Conservation (phyloP, 768 basidiomycete species). For the Panus rudis region DNA sequence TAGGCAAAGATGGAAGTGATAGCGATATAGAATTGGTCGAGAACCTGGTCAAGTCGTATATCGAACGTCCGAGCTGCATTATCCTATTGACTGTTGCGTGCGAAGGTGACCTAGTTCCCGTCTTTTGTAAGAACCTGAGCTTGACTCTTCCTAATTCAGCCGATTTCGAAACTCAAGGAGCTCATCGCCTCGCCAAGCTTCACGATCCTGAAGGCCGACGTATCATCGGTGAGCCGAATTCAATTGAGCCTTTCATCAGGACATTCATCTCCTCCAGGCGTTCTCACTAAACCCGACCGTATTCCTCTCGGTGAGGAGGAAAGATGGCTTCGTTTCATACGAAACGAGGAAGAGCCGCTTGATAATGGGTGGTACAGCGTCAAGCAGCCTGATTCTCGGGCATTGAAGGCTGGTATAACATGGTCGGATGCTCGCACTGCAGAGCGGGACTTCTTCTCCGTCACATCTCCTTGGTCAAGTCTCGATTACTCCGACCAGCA, state of each 20-base stretch:
- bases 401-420: constrained; percentile 42
- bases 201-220: constrained; percentile 57
- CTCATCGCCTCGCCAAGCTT: constrained; percentile 54
- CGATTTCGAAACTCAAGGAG: constrained; percentile 76
- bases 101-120: constrained; percentile 40
- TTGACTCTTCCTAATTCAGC: constrained; percentile 36
- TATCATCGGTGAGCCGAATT: constrained; percentile 51
- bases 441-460: constrained; percentile 53
- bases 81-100: constrained; percentile 56
- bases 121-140: not conserved
- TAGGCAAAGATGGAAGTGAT: constrained; percentile 33
- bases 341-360: constrained; percentile 44
- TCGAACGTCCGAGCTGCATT: constrained; percentile 54
- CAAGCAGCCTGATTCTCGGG: constrained; percentile 38
- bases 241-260: not conserved
- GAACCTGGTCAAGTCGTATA: constrained; percentile 50
- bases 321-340: constrained; percentile 50
- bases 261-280: constrained; percentile 33
- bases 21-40: constrained; percentile 59
- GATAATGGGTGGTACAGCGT: constrained; percentile 50
- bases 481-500: constrained; percentile 43
- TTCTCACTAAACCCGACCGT: constrained; percentile 70
- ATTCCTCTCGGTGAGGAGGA: constrained; percentile 49
- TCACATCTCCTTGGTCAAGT: constrained; percentile 45
- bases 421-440: constrained; percentile 53